Evolutionary conservation across 768 basidiomycete genomes (phyloP), one percentile per base, ranked within the genome.

Genomic region (Boletus sp.): DNA sequence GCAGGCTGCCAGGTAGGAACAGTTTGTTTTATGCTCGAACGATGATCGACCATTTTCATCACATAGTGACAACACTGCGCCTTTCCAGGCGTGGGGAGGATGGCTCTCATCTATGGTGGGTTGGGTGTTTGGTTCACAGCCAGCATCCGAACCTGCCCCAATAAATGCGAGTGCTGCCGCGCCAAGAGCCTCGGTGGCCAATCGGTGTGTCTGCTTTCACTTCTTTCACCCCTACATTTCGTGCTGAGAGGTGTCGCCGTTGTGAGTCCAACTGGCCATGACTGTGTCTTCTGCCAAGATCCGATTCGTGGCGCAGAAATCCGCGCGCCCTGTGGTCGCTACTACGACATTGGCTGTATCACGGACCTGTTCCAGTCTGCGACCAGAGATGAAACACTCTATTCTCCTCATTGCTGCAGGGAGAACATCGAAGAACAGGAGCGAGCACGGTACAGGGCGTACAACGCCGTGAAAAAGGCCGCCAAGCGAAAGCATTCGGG

Each of bases 341-440:
- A 59, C 54, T 77, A 76, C 53, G 75, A 75, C 50, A 54, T 59
- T 11, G 61, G 1, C n/a, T 78, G 77, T 57, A 9, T 71, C 30
- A 64, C 66, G 3, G 61, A 70, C 36, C 68, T 78, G 47, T 75
- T 77, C 66, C 56, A 71, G 50, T 57, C 67, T 14, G 67, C 76
- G 1, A 70, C 65, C 5, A 59, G 54, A 24, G 78, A 78, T 59
- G 78, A 78, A 55, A 64, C 71, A 1, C 69, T 79, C 30, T 77
- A 68, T 59, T 77, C 77, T 4, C 77, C 77, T 32, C 70, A 71
- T 28, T 78, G 77, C 58, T 78, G 77, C 57, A 59, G 68, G 33
- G 61, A 63, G 35, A 56, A 57, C 10, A 73, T 78, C 20, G n/a
- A n/a, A n/a, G 20, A 15, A 14, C 42, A 24, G 24, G 42, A 44